phyloP scores from a whole-genome alignment of 306 rosid genomes.

The Potentilla sterilis region DNA sequence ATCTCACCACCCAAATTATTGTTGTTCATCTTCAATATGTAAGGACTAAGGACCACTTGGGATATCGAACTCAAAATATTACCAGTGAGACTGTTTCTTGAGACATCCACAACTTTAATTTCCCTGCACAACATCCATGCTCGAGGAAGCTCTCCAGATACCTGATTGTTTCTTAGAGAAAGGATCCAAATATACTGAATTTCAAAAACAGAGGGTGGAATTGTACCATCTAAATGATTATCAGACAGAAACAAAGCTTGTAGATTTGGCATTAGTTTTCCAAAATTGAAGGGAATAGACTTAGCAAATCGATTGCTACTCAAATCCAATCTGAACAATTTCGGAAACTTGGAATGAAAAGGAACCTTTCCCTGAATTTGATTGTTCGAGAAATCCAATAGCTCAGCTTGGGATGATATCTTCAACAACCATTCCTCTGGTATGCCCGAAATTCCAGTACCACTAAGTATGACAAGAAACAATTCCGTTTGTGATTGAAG shows the following conservation, averaged over 20 bases:
- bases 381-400: background rate
- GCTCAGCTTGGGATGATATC: background rate
- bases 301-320: background rate
- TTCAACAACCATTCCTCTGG: background rate
- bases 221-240: background rate
- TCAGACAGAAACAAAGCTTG: background rate
- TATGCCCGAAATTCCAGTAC: background rate
- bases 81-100: background rate
- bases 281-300: background rate
- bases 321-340: background rate
- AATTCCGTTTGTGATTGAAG: background rate
- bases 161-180: background rate
- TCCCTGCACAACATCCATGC: background rate
- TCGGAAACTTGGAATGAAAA: background rate
- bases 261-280: background rate
- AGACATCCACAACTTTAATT: background rate
- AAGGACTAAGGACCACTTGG: background rate
- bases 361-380: background rate
- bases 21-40: background rate
- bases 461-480: background rate
- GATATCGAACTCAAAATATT: background rate
- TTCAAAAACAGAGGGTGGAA: background rate
- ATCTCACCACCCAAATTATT: conserved; percentile 21
- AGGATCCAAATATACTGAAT: background rate
- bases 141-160: background rate